Evolutionary conservation across 164 flowering plant genomes (phyloP).

Genomic region (Vitis amurensis): DNA sequence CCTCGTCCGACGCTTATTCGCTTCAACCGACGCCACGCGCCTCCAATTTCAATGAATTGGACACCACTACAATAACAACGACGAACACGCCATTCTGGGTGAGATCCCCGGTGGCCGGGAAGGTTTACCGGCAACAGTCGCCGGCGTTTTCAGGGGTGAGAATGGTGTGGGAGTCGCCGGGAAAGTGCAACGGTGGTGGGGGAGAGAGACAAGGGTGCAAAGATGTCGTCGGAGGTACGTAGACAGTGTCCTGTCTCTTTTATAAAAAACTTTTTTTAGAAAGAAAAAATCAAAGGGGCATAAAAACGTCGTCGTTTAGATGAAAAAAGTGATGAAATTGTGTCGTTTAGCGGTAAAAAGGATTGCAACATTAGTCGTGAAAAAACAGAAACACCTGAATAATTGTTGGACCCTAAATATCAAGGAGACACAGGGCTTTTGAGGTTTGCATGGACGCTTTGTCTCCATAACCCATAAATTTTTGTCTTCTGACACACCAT

Average conservation of each 20-base stretch:
- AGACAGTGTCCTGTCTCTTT: not conserved
- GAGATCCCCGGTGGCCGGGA: conserved; percentile 49
- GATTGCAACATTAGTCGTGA: no score
- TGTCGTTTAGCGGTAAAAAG: no score
- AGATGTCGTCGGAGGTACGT: conserved; percentile 42
- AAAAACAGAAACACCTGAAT: not conserved
- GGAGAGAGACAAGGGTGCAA: conserved; percentile 29
- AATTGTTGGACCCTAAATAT: not conserved
- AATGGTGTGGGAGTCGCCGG: conserved; percentile 45
- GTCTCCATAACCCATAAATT: not conserved
- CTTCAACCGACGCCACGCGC: conserved; percentile 68
- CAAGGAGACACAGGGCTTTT: not conserved
- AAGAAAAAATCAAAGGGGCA: not conserved
- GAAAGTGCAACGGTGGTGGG: conserved; percentile 26
- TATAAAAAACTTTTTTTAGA: not conserved
- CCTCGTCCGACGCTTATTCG: conserved; percentile 64
- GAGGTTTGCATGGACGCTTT: conserved; percentile 4
- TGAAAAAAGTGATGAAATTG: not conserved
- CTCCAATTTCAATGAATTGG: conserved; percentile 58
- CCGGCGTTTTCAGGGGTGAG: conserved; percentile 36
- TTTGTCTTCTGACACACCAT: no score
- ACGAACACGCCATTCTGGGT: conserved; percentile 40
- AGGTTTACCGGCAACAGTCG: conserved; percentile 38
- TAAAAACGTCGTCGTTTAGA: not conserved
- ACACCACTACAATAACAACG: conserved; percentile 24